Conservation (phyloP, 73 alveolate genomes). For the Paramecium octaurelia region DNA sequence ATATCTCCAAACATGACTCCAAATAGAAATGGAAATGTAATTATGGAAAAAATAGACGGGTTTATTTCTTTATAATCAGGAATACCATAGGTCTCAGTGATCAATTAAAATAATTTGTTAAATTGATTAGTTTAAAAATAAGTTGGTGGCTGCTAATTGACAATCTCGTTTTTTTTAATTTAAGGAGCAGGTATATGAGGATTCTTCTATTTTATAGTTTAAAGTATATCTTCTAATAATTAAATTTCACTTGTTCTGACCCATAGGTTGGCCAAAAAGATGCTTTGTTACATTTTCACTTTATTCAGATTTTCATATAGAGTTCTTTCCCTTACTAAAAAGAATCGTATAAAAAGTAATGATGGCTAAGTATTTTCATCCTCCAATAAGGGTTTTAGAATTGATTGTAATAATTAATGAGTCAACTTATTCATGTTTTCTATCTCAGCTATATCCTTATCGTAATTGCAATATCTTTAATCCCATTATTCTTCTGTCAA, state of each 20-base stretch:
- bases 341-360: constrained; percentile 57
- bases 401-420: constrained; percentile 59
- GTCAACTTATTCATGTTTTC: constrained; percentile 63
- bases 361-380: constrained; percentile 30
- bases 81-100: constrained; percentile 95
- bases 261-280: constrained; percentile 70
- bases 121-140: constrained; percentile 91
- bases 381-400: constrained; percentile 28
- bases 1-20: constrained; percentile 99
- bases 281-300: constrained; percentile 59
- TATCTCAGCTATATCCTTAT: constrained; percentile 64
- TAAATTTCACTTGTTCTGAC: constrained; percentile 59
- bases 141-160: constrained; percentile 79
- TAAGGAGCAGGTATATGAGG: constrained; percentile 69
- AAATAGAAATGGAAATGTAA: constrained; percentile 97
- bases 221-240: constrained; percentile 30
- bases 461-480: constrained; percentile 61
- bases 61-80: constrained; percentile 96
- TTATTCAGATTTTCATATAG: constrained; percentile 68
- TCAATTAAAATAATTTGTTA: constrained; percentile 88
- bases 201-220: constrained; percentile 50
- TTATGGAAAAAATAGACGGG: constrained; percentile 92
- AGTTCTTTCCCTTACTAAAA: constrained; percentile 69
- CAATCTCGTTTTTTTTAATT: constrained; percentile 66
- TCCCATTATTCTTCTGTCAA: constrained; percentile 53